Base-by-base conservation (phyloP, 2,329 filamentous ascomycete genomes). In the Ophiocordyceps sinensis region DNA sequence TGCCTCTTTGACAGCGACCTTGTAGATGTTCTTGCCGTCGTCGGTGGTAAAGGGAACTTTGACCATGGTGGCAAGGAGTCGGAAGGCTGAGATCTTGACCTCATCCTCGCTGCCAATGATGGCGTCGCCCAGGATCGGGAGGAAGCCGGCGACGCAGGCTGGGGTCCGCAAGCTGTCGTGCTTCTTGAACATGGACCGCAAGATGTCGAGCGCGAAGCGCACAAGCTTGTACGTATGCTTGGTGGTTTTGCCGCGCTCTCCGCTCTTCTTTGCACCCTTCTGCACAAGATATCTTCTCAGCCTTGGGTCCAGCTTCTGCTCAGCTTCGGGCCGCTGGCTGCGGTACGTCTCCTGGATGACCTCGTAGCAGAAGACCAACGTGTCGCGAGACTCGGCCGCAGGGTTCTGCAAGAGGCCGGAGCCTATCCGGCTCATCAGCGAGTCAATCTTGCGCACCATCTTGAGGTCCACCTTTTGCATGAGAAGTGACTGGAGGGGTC, bases 331-430 rank as follows among this genome's bases (percentile, higher is more conserved):
- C 50, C 68, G 73, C 41, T 71, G 68, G 43, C 73, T 75, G 44
- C 75, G 75, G 59, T 94, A 93, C 1, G 85, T 83, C 47, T 88
- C 81, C 54, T 93, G 84, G 34, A 96, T 84, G 37, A 96, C 74
- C 58, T 96, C 86, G 56, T 94, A 96, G 58, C 88, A 94, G 60
- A 98, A 95, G 0, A 94, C 66, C n/a, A 98, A 66, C 34, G 89
- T 79, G 49, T 94, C 85, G 38, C 82, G 78, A 51, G 78, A 85
- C 47, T 82, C 78, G 0, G 85, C 80, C 0, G 79, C 80, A 3
- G 82, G 70, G 51, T 98, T 98, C 47, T 84, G 80, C 26, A 93
- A 61, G 4, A 98, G 68, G 28, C 91, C 93, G 8, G 83, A 73
- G 1, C 84, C 81, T 40, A 98, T 83, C 41, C 91, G 79, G 39